A percentile compares a stretch with the other conserved stretches of the same genome.
Conservation (phyloP, 2,329 filamentous ascomycete genomes). For the Trichoderma guizhouense region DNA sequence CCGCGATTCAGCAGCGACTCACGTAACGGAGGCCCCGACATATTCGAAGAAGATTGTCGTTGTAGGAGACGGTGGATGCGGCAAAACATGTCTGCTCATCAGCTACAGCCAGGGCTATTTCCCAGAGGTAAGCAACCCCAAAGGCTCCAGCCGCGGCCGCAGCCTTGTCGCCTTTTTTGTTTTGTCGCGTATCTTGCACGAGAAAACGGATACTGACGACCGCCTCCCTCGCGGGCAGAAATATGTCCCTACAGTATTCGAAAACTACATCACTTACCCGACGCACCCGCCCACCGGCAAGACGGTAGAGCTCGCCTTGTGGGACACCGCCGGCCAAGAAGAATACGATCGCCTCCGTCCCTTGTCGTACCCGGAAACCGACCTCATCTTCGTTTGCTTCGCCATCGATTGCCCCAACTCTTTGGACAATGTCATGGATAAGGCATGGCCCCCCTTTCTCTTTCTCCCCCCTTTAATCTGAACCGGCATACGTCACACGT, state of each 20-base stretch:
- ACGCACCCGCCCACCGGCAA: conserved; percentile 84
- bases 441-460: conserved; percentile 56
- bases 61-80: conserved; percentile 94
- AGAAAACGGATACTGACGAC: not conserved
- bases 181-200: not conserved
- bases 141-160: not conserved
- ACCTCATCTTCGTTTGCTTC: conserved; percentile 97
- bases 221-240: conserved; percentile 59
- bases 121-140: conserved; percentile 70
- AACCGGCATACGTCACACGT: not conserved
- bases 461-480: not conserved
- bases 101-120: conserved; percentile 99
- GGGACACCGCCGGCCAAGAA: conserved; percentile 98
- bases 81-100: conserved; percentile 97
- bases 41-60: conserved; percentile 99
- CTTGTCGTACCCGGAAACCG: conserved; percentile 95
- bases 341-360: conserved; percentile 96
- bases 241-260: conserved; percentile 99
- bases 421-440: conserved; percentile 97
- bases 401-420: conserved; percentile 98
- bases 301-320: conserved; percentile 92
- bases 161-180: not conserved
- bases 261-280: conserved; percentile 99
- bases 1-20: conserved; percentile 74
- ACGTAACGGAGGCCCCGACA: conserved; percentile 83